A percentile compares a stretch with the other conserved stretches of the same genome.
Conservation (phyloP, 805 yeast genomes). For the Candida taoyuanica region DNA sequence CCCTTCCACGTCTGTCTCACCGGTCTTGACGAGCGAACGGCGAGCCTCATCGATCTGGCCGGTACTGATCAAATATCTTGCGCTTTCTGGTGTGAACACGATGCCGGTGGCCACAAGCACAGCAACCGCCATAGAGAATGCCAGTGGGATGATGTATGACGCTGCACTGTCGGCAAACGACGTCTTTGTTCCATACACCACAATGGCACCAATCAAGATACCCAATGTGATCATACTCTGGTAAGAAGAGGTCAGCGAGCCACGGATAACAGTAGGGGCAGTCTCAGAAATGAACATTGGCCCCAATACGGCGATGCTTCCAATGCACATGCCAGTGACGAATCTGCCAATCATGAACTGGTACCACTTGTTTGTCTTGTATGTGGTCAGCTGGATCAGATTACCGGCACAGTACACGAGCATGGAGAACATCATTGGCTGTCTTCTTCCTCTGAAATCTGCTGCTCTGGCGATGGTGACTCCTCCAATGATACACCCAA, state of each 20-base stretch:
- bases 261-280: constrained; percentile 62
- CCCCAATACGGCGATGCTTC: constrained; percentile 65
- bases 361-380: constrained; percentile 44
- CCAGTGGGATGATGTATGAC: constrained; percentile 68
- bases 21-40: constrained; percentile 42
- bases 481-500: constrained; percentile 72
- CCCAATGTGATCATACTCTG: constrained; percentile 64
- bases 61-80: constrained; percentile 51
- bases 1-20: constrained; percentile 39
- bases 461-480: constrained; percentile 52
- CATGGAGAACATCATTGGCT: constrained; percentile 51
- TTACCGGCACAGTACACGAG: constrained; percentile 55
- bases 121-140: constrained; percentile 39
- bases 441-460: constrained; percentile 58
- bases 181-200: constrained; percentile 50
- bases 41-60: constrained; percentile 50
- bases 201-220: constrained; percentile 61
- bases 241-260: constrained; percentile 59
- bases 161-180: constrained; percentile 32
- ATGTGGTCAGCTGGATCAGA: constrained; percentile 51
- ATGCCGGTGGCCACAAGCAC: constrained; percentile 54
- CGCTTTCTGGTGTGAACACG: constrained; percentile 63
- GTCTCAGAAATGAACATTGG: constrained; percentile 69
- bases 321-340: constrained; percentile 70
- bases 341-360: constrained; percentile 63